These are phyloP conservation scores for Pluteus cervinus DNA, from an alignment of 768 basidiomycete species.

Conservation along the genomic window DNA sequence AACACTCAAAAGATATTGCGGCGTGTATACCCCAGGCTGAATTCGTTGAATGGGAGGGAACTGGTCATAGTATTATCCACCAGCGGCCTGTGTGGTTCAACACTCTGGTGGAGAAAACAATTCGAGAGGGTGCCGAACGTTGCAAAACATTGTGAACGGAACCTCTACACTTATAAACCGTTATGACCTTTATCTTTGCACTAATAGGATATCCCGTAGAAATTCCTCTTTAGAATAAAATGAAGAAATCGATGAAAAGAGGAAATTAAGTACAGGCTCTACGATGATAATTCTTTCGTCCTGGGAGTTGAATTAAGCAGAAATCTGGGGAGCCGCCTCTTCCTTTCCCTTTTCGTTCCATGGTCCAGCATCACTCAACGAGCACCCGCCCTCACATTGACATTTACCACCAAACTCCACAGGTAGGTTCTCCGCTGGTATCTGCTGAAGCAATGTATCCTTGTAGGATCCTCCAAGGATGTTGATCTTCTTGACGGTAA, in stretches of 20 bases:
- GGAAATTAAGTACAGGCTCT: too few relatives aligned
- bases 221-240: too few relatives aligned
- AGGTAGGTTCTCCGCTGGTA: slow-evolving; percentile 79
- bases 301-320: too few relatives aligned
- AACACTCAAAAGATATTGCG: slow-evolving; percentile 48
- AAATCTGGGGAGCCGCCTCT: too few relatives aligned
- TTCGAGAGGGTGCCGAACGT: slow-evolving; percentile 55
- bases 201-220: too few relatives aligned
- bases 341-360: slow-evolving; percentile 50
- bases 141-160: too few relatives aligned
- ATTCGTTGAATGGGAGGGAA: slow-evolving; percentile 49
- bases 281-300: too few relatives aligned
- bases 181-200: too few relatives aligned
- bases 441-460: slow-evolving; percentile 73
- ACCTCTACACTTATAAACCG: too few relatives aligned
- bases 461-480: slow-evolving; percentile 78
- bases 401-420: slow-evolving; percentile 82
- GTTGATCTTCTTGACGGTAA: slow-evolving; percentile 91
- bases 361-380: slow-evolving; percentile 84
- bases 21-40: slow-evolving; percentile 55
- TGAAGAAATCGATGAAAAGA: too few relatives aligned
- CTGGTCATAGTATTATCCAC: slow-evolving; percentile 56
- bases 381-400: slow-evolving; percentile 74
- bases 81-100: slow-evolving; percentile 52
- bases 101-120: slow-evolving; percentile 46